A percentile compares a stretch with the other conserved stretches of the same genome.
phyloP scores from a whole-genome alignment of 768 basidiomycete genomes.

The Mycena belliarum region DNA sequence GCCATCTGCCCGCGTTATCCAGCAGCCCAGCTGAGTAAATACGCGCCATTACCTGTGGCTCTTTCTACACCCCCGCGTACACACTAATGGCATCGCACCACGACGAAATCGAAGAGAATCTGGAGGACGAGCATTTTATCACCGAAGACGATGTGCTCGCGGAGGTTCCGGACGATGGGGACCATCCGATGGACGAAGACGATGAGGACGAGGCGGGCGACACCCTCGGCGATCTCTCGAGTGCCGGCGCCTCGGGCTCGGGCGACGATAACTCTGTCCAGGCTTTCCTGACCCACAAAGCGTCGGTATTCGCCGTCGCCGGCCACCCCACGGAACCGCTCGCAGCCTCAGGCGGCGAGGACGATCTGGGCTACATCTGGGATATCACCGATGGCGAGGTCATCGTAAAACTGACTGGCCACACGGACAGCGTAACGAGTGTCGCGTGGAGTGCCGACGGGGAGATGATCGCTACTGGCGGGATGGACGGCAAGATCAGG shows the following conservation, averaged over 20 bases:
- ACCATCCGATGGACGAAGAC: conserved; percentile 72
- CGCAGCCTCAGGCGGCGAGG: conserved; percentile 92
- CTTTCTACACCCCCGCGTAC: neutral
- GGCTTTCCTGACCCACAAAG: conserved; percentile 64
- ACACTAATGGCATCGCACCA: conserved; percentile 29
- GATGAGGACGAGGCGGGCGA: conserved; percentile 49
- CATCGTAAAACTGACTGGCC: conserved; percentile 85
- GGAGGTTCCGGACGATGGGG: conserved; percentile 67
- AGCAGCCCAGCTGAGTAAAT: conserved; percentile 3
- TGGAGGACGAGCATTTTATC: conserved; percentile 61
- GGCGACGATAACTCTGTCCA: conserved; percentile 67
- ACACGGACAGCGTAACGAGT: conserved; percentile 86
- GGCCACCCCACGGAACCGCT: conserved; percentile 82
- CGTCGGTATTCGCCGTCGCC: conserved; percentile 84
- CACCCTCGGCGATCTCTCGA: conserved; percentile 39
- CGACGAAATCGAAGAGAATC: conserved; percentile 45
- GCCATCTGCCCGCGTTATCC: neutral
- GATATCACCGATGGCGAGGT: conserved; percentile 79
- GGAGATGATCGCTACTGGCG: conserved; percentile 91
- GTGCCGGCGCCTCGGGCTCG: conserved; percentile 38
- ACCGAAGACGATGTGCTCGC: conserved; percentile 62
- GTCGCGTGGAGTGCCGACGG: conserved; percentile 86
- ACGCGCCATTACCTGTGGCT: neutral
- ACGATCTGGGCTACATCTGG: conserved; percentile 95
- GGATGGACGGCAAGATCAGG: conserved; percentile 95